Evolutionary conservation across 2,329 filamentous ascomycete species (phyloP).

Genomic region (Talaromyces sp.): DNA sequence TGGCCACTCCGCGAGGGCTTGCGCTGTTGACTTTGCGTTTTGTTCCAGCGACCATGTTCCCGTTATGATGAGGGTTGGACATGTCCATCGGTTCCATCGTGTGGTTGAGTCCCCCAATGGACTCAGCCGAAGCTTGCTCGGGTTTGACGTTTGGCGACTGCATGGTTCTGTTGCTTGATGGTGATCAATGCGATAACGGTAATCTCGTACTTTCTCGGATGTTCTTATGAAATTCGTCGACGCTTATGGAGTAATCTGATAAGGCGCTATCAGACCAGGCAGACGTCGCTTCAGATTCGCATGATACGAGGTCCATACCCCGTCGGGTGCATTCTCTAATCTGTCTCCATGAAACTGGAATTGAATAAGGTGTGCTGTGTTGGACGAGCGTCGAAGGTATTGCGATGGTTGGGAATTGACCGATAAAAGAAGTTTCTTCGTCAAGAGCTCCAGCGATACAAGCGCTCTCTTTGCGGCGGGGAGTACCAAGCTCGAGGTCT

Average conservation of each 20-base stretch:
- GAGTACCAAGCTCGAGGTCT: background rate
- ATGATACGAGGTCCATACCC: background rate
- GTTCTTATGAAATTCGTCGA: background rate
- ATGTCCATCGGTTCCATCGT: background rate
- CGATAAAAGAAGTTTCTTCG: background rate
- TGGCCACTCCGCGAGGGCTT: slow-evolving; percentile 71
- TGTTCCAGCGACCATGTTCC: slow-evolving; percentile 27
- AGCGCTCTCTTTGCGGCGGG: background rate
- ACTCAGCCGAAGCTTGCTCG: slow-evolving; percentile 5
- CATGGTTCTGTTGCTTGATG: background rate
- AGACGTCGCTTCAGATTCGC: background rate
- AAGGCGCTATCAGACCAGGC: background rate
- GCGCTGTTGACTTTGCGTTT: slow-evolving; percentile 42
- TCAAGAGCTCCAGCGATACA: background rate
- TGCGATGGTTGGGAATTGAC: background rate
- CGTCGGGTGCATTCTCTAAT: slow-evolving; percentile 1
- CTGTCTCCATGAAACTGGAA: slow-evolving; percentile 4
- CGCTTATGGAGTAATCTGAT: background rate
- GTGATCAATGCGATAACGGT: background rate
- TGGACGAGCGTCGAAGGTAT: background rate
- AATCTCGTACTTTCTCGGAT: background rate
- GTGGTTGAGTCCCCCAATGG: slow-evolving; percentile 1
- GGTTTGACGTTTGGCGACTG: slow-evolving; percentile 14
- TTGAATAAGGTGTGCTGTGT: background rate
- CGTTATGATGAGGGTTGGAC: background rate